Evolutionary conservation across 2,329 filamentous ascomycete genomes (phyloP).

Genomic region (Cladobotryum mycophilum): DNA sequence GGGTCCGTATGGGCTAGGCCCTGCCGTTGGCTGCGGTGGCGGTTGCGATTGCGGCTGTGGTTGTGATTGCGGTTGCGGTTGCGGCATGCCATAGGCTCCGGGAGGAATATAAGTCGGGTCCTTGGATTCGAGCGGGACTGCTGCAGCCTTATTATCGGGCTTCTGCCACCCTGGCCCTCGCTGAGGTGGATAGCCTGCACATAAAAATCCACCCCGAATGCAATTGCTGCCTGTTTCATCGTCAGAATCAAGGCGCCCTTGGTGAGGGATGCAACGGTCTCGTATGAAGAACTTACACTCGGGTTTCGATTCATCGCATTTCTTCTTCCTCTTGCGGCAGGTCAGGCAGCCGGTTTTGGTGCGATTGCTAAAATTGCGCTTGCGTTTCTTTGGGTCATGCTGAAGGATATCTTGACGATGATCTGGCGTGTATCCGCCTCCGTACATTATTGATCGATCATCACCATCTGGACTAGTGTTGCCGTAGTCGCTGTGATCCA

Average conservation of each 20-base stretch:
- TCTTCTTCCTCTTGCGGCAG: slow-evolving; percentile 89
- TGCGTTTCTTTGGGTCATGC: slow-evolving; percentile 61
- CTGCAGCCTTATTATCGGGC: slow-evolving; percentile 60
- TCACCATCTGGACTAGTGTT: slow-evolving; percentile 51
- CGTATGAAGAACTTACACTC: slow-evolving; percentile 59
- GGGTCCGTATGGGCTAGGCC: slow-evolving; percentile 21
- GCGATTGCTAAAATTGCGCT: slow-evolving; percentile 84
- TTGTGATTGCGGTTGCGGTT: slow-evolving; percentile 16
- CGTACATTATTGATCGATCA: slow-evolving; percentile 37
- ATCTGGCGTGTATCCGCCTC: slow-evolving; percentile 40
- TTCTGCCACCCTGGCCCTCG: slow-evolving; percentile 69
- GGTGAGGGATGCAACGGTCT: neutral
- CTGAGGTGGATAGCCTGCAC: slow-evolving; percentile 82
- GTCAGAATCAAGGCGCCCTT: slow-evolving; percentile 9
- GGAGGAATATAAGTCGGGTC: slow-evolving; percentile 59
- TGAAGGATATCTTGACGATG: slow-evolving; percentile 46
- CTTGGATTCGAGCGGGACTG: slow-evolving; percentile 78
- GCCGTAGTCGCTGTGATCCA: slow-evolving; percentile 44
- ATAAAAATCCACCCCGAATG: slow-evolving; percentile 80
- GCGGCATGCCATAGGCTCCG: slow-evolving; percentile 57
- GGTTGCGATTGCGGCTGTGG: slow-evolving; percentile 6
- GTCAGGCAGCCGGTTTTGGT: slow-evolving; percentile 96
- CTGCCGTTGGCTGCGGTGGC: slow-evolving; percentile 1
- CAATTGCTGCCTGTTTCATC: slow-evolving; percentile 70
- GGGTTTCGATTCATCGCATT: slow-evolving; percentile 91